Evolutionary conservation across 148 eudicot species (phyloP), one percentile per base, ranked within the genome.

Genomic region (Vaccinium vitisidaea): DNA sequence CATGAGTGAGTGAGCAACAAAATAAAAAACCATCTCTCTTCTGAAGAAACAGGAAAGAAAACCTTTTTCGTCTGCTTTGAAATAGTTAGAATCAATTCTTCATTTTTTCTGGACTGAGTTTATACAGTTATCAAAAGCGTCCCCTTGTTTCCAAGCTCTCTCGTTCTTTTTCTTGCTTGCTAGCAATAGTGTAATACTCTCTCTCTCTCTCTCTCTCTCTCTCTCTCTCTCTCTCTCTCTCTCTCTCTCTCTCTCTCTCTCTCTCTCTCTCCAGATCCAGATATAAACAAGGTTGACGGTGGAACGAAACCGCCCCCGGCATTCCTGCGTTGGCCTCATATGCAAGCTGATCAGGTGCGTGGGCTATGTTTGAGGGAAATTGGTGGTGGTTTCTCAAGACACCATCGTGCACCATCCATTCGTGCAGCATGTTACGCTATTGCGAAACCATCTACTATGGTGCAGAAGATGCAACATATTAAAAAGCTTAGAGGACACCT

Each of bases 311-410:
- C 80, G 52, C 95, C 93, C 55, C 93, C 98, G 53, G 43, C 88
- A 73, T 89, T 87, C 88, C 85, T 94, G 91, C 98, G 95, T 73
- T 97, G 98, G 98, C 99, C 99, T 87, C 99, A 97, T 86, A 87
- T 90, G 91, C 86, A 85, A 82, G 98, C 98, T 85, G 96, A 95
- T 89, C 98, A 94, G 88, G 93, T 97, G 83, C 95, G 92, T 84
- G 98, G 93, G 53, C 86, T 97, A 87, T 86, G 92, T 83, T 88
- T 97, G 88, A 95, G 99, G 86, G 99, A 95, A 90, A 93, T 97
- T 83, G 98, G 98, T 80, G 99, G 99, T 86, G 99, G 99, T 58
- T 97, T 95, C 88, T 79, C 92, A 18, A 92, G 98, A 81, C 99
- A 97, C 85, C 98, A 95, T 83, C 95, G 99, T 80, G 95, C 98